Conservation (phyloP, 2,329 filamentous ascomycete species). For the Penicillium hesseltinei region DNA sequence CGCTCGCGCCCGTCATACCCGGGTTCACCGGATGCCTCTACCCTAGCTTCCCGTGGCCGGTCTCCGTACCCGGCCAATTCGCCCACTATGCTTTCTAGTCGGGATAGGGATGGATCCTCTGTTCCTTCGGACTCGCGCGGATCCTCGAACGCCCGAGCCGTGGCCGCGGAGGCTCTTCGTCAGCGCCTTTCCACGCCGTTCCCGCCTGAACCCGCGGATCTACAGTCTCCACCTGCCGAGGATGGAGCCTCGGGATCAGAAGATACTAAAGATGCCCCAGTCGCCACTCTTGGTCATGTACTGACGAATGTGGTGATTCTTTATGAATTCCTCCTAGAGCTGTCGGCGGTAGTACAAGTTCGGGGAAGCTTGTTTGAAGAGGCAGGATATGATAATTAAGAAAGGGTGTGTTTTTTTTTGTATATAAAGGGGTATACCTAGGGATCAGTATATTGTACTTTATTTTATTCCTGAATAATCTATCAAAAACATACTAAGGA, state of each 20-base stretch:
- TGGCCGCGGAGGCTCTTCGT: constrained; percentile 33
- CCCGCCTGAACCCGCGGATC: constrained; percentile 9
- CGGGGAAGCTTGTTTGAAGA: constrained; percentile 74
- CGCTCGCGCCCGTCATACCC: constrained; percentile 19
- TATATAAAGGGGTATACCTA: background rate
- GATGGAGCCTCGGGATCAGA: constrained; percentile 10
- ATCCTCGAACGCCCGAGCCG: constrained; percentile 24
- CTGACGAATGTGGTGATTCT: constrained; percentile 76
- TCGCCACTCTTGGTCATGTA: constrained; percentile 71
- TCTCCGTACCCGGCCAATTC: constrained; percentile 15
- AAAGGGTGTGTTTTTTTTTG: background rate
- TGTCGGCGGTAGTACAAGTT: constrained; percentile 72
- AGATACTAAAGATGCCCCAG: constrained; percentile 38
- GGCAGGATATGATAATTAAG: constrained; percentile 55
- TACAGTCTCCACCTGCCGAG: background rate
- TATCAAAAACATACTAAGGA: background rate
- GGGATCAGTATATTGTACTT: background rate
- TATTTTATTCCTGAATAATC: background rate
- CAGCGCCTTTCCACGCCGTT: constrained; percentile 38
- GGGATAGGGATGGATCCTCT: constrained; percentile 25
- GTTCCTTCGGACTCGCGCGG: constrained; percentile 26
- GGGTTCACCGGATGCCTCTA: constrained; percentile 19
- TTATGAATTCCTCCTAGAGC: constrained; percentile 75
- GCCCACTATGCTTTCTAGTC: constrained; percentile 15
- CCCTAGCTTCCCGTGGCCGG: constrained; percentile 17